These are phyloP conservation scores for Hypoxylon sp. DNA, from an alignment of 2,329 filamentous ascomycete genomes.

Conservation along the genomic window DNA sequence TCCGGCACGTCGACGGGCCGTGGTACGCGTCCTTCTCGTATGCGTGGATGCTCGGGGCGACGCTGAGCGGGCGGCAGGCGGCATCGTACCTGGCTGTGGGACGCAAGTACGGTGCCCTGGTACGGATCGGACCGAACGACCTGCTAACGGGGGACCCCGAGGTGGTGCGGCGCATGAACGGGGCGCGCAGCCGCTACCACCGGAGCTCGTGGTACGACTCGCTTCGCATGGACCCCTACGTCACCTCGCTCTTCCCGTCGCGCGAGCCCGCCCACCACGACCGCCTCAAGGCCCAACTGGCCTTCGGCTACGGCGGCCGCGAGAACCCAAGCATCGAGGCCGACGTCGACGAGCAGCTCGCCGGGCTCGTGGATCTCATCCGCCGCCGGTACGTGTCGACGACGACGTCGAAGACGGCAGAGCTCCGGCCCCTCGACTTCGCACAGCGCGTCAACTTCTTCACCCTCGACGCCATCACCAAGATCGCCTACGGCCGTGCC, in stretches of 20 bases:
- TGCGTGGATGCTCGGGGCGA: conserved; percentile 49
- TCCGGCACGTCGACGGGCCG: conserved; percentile 53
- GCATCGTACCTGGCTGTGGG: conserved; percentile 24
- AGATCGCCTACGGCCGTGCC: conserved; percentile 56
- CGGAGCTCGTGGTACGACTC: conserved; percentile 56
- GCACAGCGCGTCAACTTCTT: conserved; percentile 56
- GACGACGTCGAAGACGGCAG: conserved; percentile 4
- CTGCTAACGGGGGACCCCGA: conserved; percentile 52
- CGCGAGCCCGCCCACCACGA: conserved; percentile 55
- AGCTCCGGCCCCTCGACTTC: conserved; percentile 52
- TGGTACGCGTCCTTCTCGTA: conserved; percentile 49
- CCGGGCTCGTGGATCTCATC: conserved; percentile 53
- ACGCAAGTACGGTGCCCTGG: conserved; percentile 45
- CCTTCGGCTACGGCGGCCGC: conserved; percentile 36
- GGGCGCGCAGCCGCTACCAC: conserved; percentile 49
- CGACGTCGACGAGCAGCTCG: conserved; percentile 55
- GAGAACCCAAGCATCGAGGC: conserved; percentile 38
- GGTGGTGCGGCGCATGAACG: conserved; percentile 49
- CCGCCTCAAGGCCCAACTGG: conserved; percentile 52
- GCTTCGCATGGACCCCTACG: conserved; percentile 60
- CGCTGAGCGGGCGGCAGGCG: conserved; percentile 41
- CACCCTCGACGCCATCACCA: conserved; percentile 60
- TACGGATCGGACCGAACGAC: conserved; percentile 54
- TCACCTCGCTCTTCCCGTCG: conserved; percentile 61
- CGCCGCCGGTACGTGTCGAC: conserved; percentile 44